Evolutionary conservation across 2,329 filamentous ascomycete species (phyloP), one percentile per base, ranked within the genome.

Genomic region (Fusarium clavum): DNA sequence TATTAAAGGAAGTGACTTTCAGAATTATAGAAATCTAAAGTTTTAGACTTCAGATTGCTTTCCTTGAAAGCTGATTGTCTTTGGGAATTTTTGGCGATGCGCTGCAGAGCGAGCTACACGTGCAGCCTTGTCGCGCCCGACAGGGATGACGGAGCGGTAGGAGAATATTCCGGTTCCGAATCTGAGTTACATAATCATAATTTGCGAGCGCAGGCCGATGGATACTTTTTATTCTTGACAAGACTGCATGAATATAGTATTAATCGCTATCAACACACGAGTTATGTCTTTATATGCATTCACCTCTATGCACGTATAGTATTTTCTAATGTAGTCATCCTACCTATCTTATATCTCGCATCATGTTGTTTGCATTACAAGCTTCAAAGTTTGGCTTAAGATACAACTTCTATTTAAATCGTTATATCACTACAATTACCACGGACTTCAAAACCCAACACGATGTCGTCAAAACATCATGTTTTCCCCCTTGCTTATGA

Each of bases 81-180:
- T 68, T 66, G 49, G 69, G 66, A 73, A 51, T 75, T 77, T 72
- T 77, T 72, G 70, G 67, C 70, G 56, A 67, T 72, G 60, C 65
- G 61, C 61, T 70, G 65, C 24, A 61, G 69, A 73, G 69, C 66
- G 70, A 72, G 70, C 66, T 66, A 70, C 72, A 74, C 73, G 70
- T 73, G 70, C 74, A 75, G 72, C 73, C 72, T 76, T 52, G 74
- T 74, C 74, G 75, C 73, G 76, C 69, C 65, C 55, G 55, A 48
- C 69, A 67, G 62, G 70, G 70, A 60, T 62, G 16, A 25, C 11
- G 14, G 7, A 13, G 27, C 67, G 76, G 72, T 57, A 5, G 16
- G 40, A 55, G n/a, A 11, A 72, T 73, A 20, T 48, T 70, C 73
- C 73, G 59, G 3, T 2, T 46, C 70, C 63, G 67, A 20, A 2